Evolutionary conservation across 2,329 filamentous ascomycete genomes (phyloP), one percentile per base, ranked within the genome.

Genomic region (Aspergillus quadrilineatus): DNA sequence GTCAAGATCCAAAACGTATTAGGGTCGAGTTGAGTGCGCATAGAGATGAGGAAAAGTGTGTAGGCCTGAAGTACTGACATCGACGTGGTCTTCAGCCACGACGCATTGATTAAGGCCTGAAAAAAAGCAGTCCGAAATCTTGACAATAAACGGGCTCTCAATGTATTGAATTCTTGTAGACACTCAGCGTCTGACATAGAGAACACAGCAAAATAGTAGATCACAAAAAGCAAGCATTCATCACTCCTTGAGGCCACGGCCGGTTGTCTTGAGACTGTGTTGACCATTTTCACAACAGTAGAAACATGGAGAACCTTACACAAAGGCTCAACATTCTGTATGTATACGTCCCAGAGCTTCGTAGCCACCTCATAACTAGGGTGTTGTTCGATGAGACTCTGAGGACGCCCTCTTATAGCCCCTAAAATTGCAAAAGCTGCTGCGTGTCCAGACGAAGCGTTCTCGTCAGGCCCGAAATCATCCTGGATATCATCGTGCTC

Each of bases 291-390:
- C 65, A 91, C 86, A 4, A 90, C 71, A 0, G 85, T 85, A 0
- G 89, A 89, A 1, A 87, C 82, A 67, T 93, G 89, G 26, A 90
- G 85, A 45, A 86, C 66, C 68, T 92, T 92, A 62, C 85, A 84
- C 45, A 91, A 70, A 0, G 89, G 89, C 64, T 92, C 89, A 54
- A 92, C 85, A 59, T 89, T 86, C 48, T 90, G 85, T 5, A 91
- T 75, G 62, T 87, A 92, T 7, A 85, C 77, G 68, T 91, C 87
- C 89, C 89, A 93, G 4, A 93, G 79, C 50, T 81, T 80, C 65
- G 89, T 86, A 28, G 89, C 82, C 34, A 65, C 55, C 15, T 60
- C 56, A 12, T 63, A 47, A 6, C 50, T 55, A 4, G 69, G 71
- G 5, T 52, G 50, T 3, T 28, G 22, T 5, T 45, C 9, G 10